phyloP scores from a whole-genome alignment of 192 early-diverging fungal genomes.

The Coemansia sp. region DNA sequence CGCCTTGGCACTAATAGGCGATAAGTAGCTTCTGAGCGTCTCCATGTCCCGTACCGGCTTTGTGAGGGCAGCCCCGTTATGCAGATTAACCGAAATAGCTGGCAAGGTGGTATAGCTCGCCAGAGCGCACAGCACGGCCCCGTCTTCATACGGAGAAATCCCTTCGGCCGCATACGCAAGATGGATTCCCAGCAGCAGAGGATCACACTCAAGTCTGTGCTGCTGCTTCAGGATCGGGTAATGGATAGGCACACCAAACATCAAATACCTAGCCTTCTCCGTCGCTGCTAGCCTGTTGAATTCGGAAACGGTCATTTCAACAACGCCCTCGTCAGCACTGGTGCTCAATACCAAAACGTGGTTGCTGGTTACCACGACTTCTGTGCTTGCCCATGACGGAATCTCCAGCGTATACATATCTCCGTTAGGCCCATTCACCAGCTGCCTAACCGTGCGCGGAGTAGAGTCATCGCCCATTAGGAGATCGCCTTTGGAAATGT shows the following conservation, averaged over 20 bases:
- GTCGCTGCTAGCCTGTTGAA: conserved; percentile 4
- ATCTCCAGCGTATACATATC: conserved; percentile 27
- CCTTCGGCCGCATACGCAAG: conserved; percentile 9
- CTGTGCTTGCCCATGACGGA: conserved; percentile 14
- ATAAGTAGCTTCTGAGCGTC: background rate
- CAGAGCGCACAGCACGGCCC: background rate
- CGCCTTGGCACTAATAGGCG: background rate
- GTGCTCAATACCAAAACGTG: conserved; percentile 31
- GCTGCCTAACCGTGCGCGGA: conserved; percentile 45
- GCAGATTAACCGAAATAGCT: background rate
- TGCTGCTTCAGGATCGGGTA: conserved; percentile 7
- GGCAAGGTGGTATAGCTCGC: conserved; percentile 6
- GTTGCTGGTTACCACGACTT: conserved; percentile 36
- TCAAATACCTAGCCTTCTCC: conserved; percentile 7
- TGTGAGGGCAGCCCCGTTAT: background rate
- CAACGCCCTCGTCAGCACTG: background rate
- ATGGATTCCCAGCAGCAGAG: conserved; percentile 13
- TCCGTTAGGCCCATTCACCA: conserved; percentile 30
- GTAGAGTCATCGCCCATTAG: conserved; percentile 58
- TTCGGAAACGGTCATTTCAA: conserved; percentile 29
- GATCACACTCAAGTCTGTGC: conserved; percentile 9
- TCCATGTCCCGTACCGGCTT: background rate
- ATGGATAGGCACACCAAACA: conserved; percentile 20
- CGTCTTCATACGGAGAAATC: background rate
- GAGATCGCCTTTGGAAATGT: conserved; percentile 38